phyloP scores from a whole-genome alignment of 108 stramenopile genomes.

The Asterionellopsis glacialis region DNA sequence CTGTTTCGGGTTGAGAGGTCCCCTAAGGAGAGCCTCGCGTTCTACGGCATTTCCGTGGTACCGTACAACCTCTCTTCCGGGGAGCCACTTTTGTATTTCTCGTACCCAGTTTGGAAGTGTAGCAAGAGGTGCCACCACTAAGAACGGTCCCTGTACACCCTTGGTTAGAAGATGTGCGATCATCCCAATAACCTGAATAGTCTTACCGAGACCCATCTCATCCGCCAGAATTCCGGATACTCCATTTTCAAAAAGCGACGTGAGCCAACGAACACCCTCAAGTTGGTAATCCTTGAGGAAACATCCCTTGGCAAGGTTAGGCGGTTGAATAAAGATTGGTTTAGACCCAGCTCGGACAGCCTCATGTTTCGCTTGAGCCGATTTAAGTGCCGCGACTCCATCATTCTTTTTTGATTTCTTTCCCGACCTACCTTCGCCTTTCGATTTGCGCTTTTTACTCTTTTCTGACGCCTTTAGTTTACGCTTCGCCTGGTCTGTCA shows the following conservation, averaged over 20 bases:
- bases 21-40: slow-evolving; percentile 70
- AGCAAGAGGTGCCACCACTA: slow-evolving; percentile 95
- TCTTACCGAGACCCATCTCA: slow-evolving; percentile 92
- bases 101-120: slow-evolving; percentile 98
- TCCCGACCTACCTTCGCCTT: slow-evolving; percentile 13
- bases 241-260: slow-evolving; percentile 95
- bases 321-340: slow-evolving; percentile 82
- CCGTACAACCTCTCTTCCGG: slow-evolving; percentile 74
- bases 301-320: slow-evolving; percentile 69
- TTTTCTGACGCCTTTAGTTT: slow-evolving; percentile 39
- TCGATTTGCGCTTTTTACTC: slow-evolving; percentile 29
- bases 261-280: slow-evolving; percentile 94
- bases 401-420: slow-evolving; percentile 51
- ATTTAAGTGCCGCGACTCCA: slow-evolving; percentile 45
- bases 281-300: slow-evolving; percentile 81
- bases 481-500: slow-evolving; percentile 47
- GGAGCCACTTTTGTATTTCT: slow-evolving; percentile 97
- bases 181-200: slow-evolving; percentile 93
- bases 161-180: slow-evolving; percentile 90
- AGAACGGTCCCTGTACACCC: slow-evolving; percentile 87
- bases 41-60: slow-evolving; percentile 92
- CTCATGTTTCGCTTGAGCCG: slow-evolving; percentile 62
- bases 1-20: slow-evolving; percentile 58
- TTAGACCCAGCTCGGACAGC: slow-evolving; percentile 28
- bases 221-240: slow-evolving; percentile 98